Percentiles rank a stretch among this genome's conserved stretches.
phyloP scores from a whole-genome alignment of 2,329 filamentous ascomycete genomes.

The Alternaria hordeiaustralica region DNA sequence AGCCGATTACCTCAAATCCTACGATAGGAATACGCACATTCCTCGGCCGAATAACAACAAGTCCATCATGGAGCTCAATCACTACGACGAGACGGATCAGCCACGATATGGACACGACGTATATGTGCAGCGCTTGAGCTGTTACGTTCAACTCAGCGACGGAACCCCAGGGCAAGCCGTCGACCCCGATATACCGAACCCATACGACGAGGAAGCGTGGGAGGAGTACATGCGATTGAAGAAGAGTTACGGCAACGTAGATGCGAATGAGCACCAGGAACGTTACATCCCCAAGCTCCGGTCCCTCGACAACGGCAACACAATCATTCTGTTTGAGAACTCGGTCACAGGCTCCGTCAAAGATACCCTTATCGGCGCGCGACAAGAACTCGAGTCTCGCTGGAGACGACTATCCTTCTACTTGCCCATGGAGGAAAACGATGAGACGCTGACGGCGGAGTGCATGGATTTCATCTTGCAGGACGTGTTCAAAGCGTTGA shows the following conservation, averaged over 20 bases:
- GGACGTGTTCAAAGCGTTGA: conserved; percentile 58
- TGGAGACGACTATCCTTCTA: conserved; percentile 62
- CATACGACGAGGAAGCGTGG: conserved; percentile 51
- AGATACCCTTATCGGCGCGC: conserved; percentile 59
- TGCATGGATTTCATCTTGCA: conserved; percentile 59
- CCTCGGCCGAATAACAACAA: conserved; percentile 41
- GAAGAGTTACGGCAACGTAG: conserved; percentile 37
- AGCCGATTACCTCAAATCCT: conserved; percentile 59
- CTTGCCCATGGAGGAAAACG: conserved; percentile 53
- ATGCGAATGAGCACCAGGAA: conserved; percentile 38
- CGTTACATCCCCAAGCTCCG: conserved; percentile 51
- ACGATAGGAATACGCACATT: conserved; percentile 37
- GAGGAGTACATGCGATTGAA: conserved; percentile 42
- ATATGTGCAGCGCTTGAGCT: conserved; percentile 57
- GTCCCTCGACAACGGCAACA: conserved; percentile 56
- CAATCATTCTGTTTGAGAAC: conserved; percentile 62
- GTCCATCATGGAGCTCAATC: conserved; percentile 58
- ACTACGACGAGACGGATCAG: conserved; percentile 54
- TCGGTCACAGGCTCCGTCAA: conserved; percentile 55
- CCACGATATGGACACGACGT: conserved; percentile 57
- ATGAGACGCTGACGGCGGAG: conserved; percentile 53
- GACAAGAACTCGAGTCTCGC: conserved; percentile 59
- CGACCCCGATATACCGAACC: conserved; percentile 54
- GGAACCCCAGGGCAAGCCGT: conserved; percentile 47
- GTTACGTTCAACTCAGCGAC: conserved; percentile 59